Percentiles rank a stretch among this genome's conserved stretches.
Conservation (phyloP, 352 stramenopile genomes). For the Elongisporangium anandrum region DNA sequence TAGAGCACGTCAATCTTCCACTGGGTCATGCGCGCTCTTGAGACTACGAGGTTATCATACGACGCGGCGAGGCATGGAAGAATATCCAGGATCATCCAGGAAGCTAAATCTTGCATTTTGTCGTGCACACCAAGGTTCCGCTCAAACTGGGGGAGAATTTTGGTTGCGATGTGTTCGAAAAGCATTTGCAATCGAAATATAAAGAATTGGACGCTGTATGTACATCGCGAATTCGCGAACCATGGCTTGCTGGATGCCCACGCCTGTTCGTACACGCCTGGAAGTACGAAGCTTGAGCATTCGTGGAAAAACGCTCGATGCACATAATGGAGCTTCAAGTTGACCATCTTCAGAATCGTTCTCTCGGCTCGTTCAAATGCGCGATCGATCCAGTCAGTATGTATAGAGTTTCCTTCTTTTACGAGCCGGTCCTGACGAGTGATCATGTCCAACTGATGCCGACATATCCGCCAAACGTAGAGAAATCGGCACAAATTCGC, state of each 20-base stretch:
- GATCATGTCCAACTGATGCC: constrained; percentile 48
- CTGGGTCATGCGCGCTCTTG: constrained; percentile 32
- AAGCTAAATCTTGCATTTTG: constrained; percentile 47
- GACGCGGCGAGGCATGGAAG: constrained; percentile 33
- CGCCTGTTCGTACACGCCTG: constrained; percentile 49
- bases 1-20: constrained; percentile 79
- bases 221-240: constrained; percentile 57
- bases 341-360: constrained; percentile 43
- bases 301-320: constrained; percentile 64
- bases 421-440: constrained; percentile 19
- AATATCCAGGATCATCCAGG: constrained; percentile 47
- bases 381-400: constrained; percentile 62
- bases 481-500: constrained; percentile 48
- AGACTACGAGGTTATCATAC: constrained; percentile 47
- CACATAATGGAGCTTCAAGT: constrained; percentile 42
- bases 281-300: constrained; percentile 33
- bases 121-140: constrained; percentile 56
- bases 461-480: constrained; percentile 63
- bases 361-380: constrained; percentile 57
- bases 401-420: constrained; percentile 24
- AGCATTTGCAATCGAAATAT: constrained; percentile 43
- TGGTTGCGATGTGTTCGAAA: constrained; percentile 34
- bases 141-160: constrained; percentile 40
- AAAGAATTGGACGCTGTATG: constrained; percentile 53
- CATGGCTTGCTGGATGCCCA: constrained; percentile 52